Percentiles rank a stretch among this genome's conserved stretches.
Evolutionary conservation across 2,329 filamentous ascomycete genomes (phyloP).

Genomic region (Epichloe amarillans): DNA sequence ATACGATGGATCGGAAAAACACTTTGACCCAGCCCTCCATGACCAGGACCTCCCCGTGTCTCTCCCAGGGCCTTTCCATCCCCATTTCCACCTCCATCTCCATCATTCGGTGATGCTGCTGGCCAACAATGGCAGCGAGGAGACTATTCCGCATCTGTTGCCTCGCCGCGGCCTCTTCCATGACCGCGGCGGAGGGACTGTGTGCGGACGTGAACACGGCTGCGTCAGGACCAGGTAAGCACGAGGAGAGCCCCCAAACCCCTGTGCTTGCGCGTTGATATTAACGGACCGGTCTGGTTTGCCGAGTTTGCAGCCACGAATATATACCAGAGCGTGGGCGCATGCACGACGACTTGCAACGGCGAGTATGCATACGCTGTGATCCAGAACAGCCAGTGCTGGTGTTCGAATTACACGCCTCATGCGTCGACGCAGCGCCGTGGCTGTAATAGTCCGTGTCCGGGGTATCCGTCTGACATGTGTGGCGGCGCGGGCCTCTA

Average conservation of each 20-base stretch:
- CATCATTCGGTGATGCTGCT: not conserved
- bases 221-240: not conserved
- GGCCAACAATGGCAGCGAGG: not conserved
- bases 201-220: not conserved
- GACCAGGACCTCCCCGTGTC: no score
- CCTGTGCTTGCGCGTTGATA: no score
- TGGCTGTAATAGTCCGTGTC: constrained; percentile 1
- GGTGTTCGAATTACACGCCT: constrained; percentile 4
- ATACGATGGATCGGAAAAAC: not conserved
- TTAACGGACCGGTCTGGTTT: no score
- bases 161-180: not conserved
- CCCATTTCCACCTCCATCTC: not conserved
- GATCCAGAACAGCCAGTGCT: constrained; percentile 1
- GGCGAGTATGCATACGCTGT: constrained; percentile 1
- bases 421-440: not conserved
- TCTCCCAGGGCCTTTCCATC: not conserved
- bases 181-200: not conserved
- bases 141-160: not conserved
- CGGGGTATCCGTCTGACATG: constrained; percentile 3
- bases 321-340: constrained; percentile 2
- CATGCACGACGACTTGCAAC: constrained; percentile 1
- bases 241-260: no score
- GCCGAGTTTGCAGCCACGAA: not conserved
- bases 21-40: not conserved
- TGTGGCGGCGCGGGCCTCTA: constrained; percentile 1